Evolutionary conservation across 768 basidiomycete species (phyloP), one percentile per base, ranked within the genome.

Genomic region (Auricularia sp.): DNA sequence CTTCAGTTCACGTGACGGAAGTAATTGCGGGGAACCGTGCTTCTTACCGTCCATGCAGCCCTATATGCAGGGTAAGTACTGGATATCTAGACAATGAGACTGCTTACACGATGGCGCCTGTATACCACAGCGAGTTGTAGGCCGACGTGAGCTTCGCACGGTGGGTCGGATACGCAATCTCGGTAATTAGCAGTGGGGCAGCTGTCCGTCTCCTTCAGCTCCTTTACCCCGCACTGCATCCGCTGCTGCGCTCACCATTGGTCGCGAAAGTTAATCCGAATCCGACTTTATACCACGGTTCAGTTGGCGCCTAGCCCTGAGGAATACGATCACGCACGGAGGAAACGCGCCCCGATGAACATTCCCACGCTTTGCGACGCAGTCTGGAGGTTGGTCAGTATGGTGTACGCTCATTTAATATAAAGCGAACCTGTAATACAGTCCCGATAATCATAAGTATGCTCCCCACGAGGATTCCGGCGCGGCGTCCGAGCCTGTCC

Each of bases 121-220:
- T 76, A 63, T 69, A 84, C 85, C 69, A 93, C 66, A 92, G 85
- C 36, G 89, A 87, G 79, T 92, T 90, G 78, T 89, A 91, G 61
- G 84, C 75, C 2, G 89, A 85, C 13, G 89, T 94, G 65, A 94
- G 75, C 42, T 85, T 85, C 16, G 86, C 88, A 69, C 92, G 90
- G 75, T 88, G 87, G 3, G 87, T 88, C 33, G 87, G 87, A 74
- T 89, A 88, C 3, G 86, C 80, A 14, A 89, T 75, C 72, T 88
- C 87, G 29, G 85, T 82, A 58, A 88, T 79, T 21, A 88, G 75
- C 54, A 88, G 74, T 3, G 87, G 86, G 0, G 83, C 83, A 5
- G 56, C 39, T 47, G 62, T 7, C 11, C n/a, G 94, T 18, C 8
- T 11, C 18, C n/a, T 8, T 13, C n/a, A 51, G 14, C 14, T 18